Evolutionary conservation across 306 rosid genomes (phyloP).

Genomic region (Vicia sativa): DNA sequence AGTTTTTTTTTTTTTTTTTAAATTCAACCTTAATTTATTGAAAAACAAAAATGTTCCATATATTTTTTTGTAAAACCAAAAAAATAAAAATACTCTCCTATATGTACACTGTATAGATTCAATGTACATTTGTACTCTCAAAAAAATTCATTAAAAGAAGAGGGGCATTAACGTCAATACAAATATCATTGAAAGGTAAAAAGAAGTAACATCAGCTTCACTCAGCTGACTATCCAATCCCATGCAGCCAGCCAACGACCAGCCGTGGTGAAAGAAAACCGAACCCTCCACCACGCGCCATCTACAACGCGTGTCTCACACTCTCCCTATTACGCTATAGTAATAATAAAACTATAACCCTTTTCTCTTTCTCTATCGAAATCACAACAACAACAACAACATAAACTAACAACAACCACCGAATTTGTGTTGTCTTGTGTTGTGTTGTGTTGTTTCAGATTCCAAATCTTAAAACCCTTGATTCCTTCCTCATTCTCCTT

Average conservation of each 20-base stretch:
- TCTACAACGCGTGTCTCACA: neutral
- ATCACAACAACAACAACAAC: conserved; percentile 26
- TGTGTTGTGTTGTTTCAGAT: conserved; percentile 17
- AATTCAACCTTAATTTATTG: too few relatives aligned
- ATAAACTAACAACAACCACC: conserved; percentile 36
- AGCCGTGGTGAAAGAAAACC: neutral
- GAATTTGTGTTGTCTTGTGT: conserved; percentile 8
- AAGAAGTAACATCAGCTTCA: neutral
- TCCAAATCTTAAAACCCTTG: conserved; percentile 33
- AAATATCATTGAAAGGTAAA: neutral
- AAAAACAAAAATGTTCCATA: too few relatives aligned
- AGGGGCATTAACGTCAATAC: conserved; percentile 4
- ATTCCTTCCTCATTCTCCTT: conserved; percentile 33
- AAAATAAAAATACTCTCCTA: too few relatives aligned
- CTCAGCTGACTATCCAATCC: conserved; percentile 21
- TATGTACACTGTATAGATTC: too few relatives aligned
- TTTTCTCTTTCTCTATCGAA: conserved; percentile 13
- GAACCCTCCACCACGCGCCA: conserved; percentile 3
- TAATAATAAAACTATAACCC: conserved; percentile 1
- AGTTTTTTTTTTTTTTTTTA: too few relatives aligned
- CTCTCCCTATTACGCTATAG: conserved; percentile 1
- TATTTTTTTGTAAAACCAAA: too few relatives aligned
- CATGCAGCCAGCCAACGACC: conserved; percentile 15
- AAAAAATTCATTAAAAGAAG: neutral
- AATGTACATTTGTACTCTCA: too few relatives aligned